Base-by-base conservation (phyloP, 192 early-diverging fungal genomes). In the Mortierella claussenii region DNA sequence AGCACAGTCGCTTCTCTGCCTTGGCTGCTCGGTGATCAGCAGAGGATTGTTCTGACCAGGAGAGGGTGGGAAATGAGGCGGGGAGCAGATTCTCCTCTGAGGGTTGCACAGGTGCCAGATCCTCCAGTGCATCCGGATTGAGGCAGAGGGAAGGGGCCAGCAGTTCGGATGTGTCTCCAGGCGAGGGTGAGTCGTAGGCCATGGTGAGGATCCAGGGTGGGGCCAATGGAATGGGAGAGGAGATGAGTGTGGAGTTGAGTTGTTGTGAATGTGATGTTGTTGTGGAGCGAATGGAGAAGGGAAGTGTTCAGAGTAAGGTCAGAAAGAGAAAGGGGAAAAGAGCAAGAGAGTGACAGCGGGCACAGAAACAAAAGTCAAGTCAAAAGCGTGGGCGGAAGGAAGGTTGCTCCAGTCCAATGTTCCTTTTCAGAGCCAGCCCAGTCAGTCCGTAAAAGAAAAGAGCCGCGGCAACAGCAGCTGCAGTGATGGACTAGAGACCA, bases 1-100 rank as follows among this genome's bases (percentile, higher is more conserved):
- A 88, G 60, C 87, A 88, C 18, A 79, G 69, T 26, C 69, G 37
- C 31, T 80, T 80, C 18, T 64, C 61, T 34, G 79, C 69, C 32
- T 70, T 70, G 7, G 73, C 73, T 3, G 73, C 73, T 55, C 32
- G 66, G 30, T 66, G 48, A 26, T 66, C 73, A 1, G 73, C 73
- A 8, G 63, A 67, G 10, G 73, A 76, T 45, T 76, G 63, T 40
- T 76, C 73, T 15, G 64, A 76, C 73, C 73, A 76, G 21, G 56
- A 36, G 3, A 76, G 59, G 5, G 73, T 67, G 12, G 64, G 73
- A 27, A 76, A 76, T 11, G 73, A 76, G 0, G 43, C 24, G 3
- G 73, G 73, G 0, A 76, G 56, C 17, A 76, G 36, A 52, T 76
- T 76, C 1, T 61, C 52, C 24, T 44, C 32, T n/a, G 52, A 37